Base-by-base conservation (phyloP, 768 basidiomycete genomes). In the Hypholoma fasciculare region DNA sequence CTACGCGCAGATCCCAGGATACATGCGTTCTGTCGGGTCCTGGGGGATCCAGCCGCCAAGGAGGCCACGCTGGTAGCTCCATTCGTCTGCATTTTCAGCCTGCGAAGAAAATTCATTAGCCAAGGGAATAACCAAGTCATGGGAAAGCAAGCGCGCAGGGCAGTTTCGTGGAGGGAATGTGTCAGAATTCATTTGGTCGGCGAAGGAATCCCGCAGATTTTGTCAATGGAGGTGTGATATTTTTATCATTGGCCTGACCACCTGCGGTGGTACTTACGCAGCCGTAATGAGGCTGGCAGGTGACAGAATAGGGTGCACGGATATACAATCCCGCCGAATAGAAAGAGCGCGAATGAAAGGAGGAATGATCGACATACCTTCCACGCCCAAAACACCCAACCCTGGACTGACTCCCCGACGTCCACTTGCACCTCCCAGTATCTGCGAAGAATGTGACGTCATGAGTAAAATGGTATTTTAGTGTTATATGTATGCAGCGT, bases 371-470 rank as follows among this genome's bases (percentile, higher is more conserved):
- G 17, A 62, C 79, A 23, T 49, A 84, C 87, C 81, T 90, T 90
- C 89, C 89, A 90, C 7, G 89, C 84, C 88, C 88, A 90, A 62
- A 79, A 89, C 4, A 88, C 75, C 89, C 89, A 90, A 17, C 89
- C 88, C 44, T 84, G 79, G 13, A 86, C 80, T 36, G 76, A 76
- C 72, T 94, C 92, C 19, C 88, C 91, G 52, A 90, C 78, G 57
- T 82, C 82, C 13, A 87, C 84, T 71, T 94, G 92, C 4, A 85
- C 86, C 66, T 94, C 92, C 81, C 88, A 94, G 63, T 89, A 92
- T 67, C 84, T 86, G 30, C 13, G 39, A 49, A 38, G 27, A 49
- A 49, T 13, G 20, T 47, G 12, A 27, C n/a, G 43, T 44, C 17
- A 34, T 34, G 38, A 49, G 49, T 7, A 53, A 36, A 34, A 5